Conservation (phyloP, 2,329 filamentous ascomycete species). For the Neodidymelliopsis sp. region DNA sequence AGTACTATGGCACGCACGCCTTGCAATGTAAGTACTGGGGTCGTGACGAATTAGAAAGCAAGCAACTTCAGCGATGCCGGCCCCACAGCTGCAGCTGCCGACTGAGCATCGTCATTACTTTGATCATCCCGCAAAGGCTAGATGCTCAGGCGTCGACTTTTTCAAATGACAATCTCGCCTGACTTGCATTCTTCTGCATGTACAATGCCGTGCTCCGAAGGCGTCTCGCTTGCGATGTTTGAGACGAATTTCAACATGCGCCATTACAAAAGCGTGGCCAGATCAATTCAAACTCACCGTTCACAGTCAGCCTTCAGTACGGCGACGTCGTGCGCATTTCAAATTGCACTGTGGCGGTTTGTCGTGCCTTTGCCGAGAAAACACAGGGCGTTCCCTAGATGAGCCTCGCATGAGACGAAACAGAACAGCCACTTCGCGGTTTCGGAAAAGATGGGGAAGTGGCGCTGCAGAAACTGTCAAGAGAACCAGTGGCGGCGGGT, state of each 20-base stretch:
- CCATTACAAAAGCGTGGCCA: not conserved
- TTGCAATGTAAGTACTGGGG: too few relatives aligned
- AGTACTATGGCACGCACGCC: too few relatives aligned
- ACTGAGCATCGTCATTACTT: not conserved
- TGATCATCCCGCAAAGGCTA: not conserved
- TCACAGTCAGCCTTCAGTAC: not conserved
- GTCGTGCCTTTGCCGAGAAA: not conserved
- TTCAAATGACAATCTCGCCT: not conserved
- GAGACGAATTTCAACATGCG: constrained; percentile 1
- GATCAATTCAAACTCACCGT: not conserved
- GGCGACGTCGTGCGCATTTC: constrained; percentile 3
- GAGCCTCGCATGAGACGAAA: constrained; percentile 19
- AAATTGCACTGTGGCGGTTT: constrained; percentile 9
- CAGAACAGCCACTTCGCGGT: constrained; percentile 7
- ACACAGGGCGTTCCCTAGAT: constrained; percentile 4
- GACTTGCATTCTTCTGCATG: not conserved
- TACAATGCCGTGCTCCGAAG: not conserved
- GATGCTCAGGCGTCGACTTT: not conserved
- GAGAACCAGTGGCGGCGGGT: constrained; percentile 5
- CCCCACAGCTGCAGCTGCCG: not conserved
- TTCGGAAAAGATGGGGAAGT: constrained; percentile 15
- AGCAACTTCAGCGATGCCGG: not conserved
- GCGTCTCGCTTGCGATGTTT: not conserved
- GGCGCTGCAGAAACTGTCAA: constrained; percentile 4
- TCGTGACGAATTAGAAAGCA: not conserved